Percentiles rank a stretch among this genome's conserved stretches.
These are phyloP conservation scores for Sicyos baderoa DNA, from an alignment of 306 rosid genomes.

Conservation along the genomic window DNA sequence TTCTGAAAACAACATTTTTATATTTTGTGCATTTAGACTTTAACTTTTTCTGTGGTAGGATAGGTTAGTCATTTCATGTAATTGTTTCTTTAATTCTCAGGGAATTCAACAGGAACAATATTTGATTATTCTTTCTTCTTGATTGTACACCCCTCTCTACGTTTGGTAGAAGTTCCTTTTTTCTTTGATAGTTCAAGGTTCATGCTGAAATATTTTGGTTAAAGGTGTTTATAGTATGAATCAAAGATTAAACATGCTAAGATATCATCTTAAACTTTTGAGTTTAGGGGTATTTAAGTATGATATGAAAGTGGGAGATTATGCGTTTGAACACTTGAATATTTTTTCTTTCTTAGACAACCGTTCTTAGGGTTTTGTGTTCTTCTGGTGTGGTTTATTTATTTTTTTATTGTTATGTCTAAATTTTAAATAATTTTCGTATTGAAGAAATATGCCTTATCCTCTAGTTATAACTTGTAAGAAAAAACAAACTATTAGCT, in stretches of 20 bases:
- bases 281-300: not conserved
- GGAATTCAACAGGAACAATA: not conserved
- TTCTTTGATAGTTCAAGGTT: not conserved
- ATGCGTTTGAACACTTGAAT: no score
- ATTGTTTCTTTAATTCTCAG: not conserved
- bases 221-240: not conserved
- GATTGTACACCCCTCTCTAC: not conserved
- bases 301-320: not conserved
- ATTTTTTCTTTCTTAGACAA: not conserved
- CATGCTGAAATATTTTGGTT: constrained; percentile 4
- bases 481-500: not conserved
- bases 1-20: no score
- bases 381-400: not conserved
- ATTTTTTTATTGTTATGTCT: not conserved
- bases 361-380: not conserved
- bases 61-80: not conserved
- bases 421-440: not conserved
- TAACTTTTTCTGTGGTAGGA: not conserved
- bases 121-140: constrained; percentile 11
- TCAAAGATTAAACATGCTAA: not conserved
- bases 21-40: no score
- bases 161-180: not conserved
- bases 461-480: not conserved
- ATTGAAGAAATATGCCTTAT: not conserved
- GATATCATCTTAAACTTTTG: not conserved